These are phyloP conservation scores for Penicillium malachiteum DNA, from an alignment of 495 filamentous ascomycete genomes.

Conservation along the genomic window DNA sequence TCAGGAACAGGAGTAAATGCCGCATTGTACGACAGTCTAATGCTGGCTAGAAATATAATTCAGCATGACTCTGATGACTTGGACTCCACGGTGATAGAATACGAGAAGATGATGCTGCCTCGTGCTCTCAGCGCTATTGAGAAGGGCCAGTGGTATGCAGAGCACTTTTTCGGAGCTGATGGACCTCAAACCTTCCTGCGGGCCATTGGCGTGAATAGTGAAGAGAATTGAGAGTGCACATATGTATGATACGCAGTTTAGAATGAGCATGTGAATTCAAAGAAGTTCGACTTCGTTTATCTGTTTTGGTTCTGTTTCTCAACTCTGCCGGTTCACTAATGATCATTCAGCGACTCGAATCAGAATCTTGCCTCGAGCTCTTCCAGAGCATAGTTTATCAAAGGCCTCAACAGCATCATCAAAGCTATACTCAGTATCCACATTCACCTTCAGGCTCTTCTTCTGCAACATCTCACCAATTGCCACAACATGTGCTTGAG, in stretches of 20 bases:
- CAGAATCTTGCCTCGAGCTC: slow-evolving; percentile 68
- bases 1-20: slow-evolving; percentile 58
- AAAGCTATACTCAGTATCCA: slow-evolving; percentile 62
- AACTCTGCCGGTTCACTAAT: neutral
- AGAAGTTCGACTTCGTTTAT: too few species aligned
- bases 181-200: too few species aligned
- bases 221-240: neutral
- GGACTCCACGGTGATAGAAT: too few species aligned
- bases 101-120: too few species aligned
- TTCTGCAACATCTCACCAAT: slow-evolving; percentile 60
- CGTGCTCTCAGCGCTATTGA: too few species aligned
- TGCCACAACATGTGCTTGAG: slow-evolving; percentile 47
- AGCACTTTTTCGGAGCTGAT: too few species aligned
- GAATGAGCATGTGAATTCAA: too few species aligned
- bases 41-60: slow-evolving; percentile 22
- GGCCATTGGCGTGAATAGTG: neutral
- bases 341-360: slow-evolving; percentile 47
- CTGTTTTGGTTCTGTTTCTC: neutral
- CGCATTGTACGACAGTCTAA: slow-evolving; percentile 53
- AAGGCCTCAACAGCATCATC: slow-evolving; percentile 66
- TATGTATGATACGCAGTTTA: too few species aligned
- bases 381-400: slow-evolving; percentile 58
- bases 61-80: too few species aligned
- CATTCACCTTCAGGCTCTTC: slow-evolving; percentile 58
- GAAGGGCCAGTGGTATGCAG: too few species aligned